Evolutionary conservation across 805 yeast genomes (phyloP), one percentile per base, ranked within the genome.

Genomic region (Candida sakaeoensis): DNA sequence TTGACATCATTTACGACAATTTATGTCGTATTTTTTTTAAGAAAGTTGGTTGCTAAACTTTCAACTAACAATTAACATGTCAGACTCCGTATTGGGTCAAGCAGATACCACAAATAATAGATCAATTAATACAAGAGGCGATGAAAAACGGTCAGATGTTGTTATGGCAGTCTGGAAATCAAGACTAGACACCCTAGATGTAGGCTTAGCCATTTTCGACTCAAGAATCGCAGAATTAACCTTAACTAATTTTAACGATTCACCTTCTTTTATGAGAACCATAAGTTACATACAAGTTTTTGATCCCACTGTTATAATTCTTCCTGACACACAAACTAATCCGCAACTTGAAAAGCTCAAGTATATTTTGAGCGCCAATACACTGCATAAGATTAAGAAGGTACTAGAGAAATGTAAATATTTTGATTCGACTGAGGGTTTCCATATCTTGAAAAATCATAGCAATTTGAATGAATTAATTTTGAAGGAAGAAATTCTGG

Each of bases 221-320:
- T 12, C 33, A 14, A 23, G 18, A 24, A 29, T 34, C 4, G n/a
- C 29, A 21, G 37, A 43, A 19, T 28, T 40, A 14, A 21, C 6
- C 19, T 26, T 36, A 33, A 7, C 29, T 25, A 35, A 21, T 17
- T 43, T 36, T 21, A 14, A 18, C 19, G 46, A 43, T 26, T 43
- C 46, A 2, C 41, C 30, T 13, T 18, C 45, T 5, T 43, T 32
- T 33, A 27, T 32, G 5, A 33, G 44, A 31, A 43, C 44, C 5
- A 17, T 43, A 3, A 41, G 40, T 28, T 38, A 36, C 22, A 16
- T 43, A 3, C 23, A 27, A 17, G 39, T 43, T n/a, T 37, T 30
- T 29, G 24, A 21, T 15, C 46, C 46, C 3, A 32, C 36, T 7
- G 25, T 34, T 9, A 26, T 36, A 4, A 19, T 43, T 7, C 17